Percentiles rank a stretch among this genome's conserved stretches.
These are phyloP conservation scores for Plasmodium malariae DNA, from an alignment of 169 alveolate species.

Conservation along the genomic window DNA sequence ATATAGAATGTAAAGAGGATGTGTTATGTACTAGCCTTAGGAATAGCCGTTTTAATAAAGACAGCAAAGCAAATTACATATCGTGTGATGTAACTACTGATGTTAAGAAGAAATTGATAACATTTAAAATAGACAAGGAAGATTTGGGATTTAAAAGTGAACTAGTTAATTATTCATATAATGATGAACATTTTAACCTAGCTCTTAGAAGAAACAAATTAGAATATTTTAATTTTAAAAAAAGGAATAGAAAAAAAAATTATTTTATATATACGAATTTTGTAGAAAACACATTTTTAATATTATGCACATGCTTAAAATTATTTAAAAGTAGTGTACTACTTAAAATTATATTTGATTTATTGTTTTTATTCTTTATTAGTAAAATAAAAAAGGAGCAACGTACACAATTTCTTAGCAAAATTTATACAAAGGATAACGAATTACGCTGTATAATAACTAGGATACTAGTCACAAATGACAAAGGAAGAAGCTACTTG, in stretches of 20 bases:
- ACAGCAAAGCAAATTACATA: too few species aligned
- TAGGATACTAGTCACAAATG: conserved; percentile 23
- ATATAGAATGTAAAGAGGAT: too few species aligned
- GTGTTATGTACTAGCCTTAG: too few species aligned
- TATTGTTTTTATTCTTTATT: conserved; percentile 49
- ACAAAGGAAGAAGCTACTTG: background rate
- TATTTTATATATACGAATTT: conserved; percentile 13
- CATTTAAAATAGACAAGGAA: too few species aligned
- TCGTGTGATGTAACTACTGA: too few species aligned
- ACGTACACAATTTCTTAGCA: background rate
- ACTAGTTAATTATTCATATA: too few species aligned
- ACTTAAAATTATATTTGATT: conserved; percentile 27
- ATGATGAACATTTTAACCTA: background rate
- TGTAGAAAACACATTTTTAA: conserved; percentile 34
- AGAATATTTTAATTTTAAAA: background rate
- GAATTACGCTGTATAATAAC: conserved; percentile 23
- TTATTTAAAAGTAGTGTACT: conserved; percentile 16
- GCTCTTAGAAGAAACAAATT: background rate
- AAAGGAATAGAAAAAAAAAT: background rate
- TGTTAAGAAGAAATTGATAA: too few species aligned
- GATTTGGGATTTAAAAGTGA: too few species aligned
- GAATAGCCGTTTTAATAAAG: too few species aligned
- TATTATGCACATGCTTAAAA: conserved; percentile 38
- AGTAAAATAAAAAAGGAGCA: conserved; percentile 9
- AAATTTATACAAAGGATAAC: conserved; percentile 8